A percentile compares a stretch with the other conserved stretches of the same genome.
Evolutionary conservation across 192 early-diverging fungal genomes (phyloP).

Genomic region (Funneliformis mosseae): DNA sequence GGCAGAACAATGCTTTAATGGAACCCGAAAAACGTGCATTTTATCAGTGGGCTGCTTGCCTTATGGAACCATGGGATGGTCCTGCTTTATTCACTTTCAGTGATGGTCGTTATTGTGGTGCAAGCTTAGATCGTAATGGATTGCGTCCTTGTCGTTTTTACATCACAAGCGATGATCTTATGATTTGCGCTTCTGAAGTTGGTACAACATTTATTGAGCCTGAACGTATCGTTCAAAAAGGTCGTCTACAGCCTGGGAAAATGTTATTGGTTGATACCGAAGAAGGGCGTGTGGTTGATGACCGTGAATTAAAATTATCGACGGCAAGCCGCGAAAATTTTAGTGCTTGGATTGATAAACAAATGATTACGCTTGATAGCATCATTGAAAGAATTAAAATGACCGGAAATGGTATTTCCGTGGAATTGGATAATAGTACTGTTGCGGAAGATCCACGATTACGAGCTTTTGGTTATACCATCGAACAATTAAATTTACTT

Average conservation of each 20-base stretch:
- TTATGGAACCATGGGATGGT: constrained; percentile 99
- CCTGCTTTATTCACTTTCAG: constrained; percentile 97
- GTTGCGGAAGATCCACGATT: constrained; percentile 80
- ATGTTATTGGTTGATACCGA: constrained; percentile 97
- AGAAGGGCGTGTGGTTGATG: constrained; percentile 89
- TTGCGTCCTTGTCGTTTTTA: constrained; percentile 98
- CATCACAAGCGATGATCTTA: constrained; percentile 85
- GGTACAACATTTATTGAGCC: constrained; percentile 87
- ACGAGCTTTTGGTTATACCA: constrained; percentile 85
- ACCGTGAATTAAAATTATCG: constrained; percentile 82
- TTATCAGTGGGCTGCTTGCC: constrained; percentile 95
- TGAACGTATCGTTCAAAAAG: constrained; percentile 81
- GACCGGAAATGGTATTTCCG: constrained; percentile 34
- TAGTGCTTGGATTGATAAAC: constrained; percentile 80
- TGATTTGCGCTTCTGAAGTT: constrained; percentile 98
- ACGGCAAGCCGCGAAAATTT: constrained; percentile 75
- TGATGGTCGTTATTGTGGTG: constrained; percentile 96
- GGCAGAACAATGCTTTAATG: constrained; percentile 89
- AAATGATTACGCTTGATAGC: constrained; percentile 75
- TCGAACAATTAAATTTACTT: constrained; percentile 91
- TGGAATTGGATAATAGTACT: constrained; percentile 59
- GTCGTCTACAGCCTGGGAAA: constrained; percentile 92
- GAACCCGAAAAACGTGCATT: constrained; percentile 87
- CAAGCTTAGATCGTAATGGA: constrained; percentile 98
- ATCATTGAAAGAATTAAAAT: constrained; percentile 49